These are phyloP conservation scores for Hanseniaspora valbyensis DNA, from an alignment of 805 yeast genomes.

Conservation along the genomic window DNA sequence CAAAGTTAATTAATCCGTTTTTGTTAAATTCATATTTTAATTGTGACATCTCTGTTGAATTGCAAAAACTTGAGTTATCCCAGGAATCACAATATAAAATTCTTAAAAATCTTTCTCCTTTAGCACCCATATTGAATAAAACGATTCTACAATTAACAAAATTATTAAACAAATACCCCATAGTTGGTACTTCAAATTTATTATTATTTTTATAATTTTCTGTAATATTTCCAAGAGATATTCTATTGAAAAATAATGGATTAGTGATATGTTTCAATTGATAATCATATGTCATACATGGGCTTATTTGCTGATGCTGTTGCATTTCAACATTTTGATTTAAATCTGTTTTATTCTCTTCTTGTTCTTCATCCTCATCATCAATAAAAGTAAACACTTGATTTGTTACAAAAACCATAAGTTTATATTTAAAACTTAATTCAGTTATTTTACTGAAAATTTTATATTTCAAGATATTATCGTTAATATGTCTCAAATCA, in stretches of 20 bases:
- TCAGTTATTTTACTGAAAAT: constrained; percentile 1
- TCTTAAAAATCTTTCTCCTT: constrained; percentile 7
- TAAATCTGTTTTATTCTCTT: not conserved
- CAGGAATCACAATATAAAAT: constrained; percentile 10
- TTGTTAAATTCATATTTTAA: not conserved
- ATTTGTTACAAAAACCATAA: constrained; percentile 6
- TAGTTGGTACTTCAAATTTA: constrained; percentile 10
- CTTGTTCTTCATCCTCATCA: constrained; percentile 1
- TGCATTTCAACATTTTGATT: not conserved
- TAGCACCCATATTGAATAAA: constrained; percentile 7
- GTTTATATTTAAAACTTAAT: constrained; percentile 11
- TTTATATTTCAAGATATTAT: constrained; percentile 6
- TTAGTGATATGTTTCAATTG: constrained; percentile 8
- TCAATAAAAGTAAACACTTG: constrained; percentile 10
- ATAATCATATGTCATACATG: constrained; percentile 3
- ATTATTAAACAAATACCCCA: constrained; percentile 12
- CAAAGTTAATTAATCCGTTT: constrained; percentile 2
- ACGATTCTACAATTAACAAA: constrained; percentile 7
- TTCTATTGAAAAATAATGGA: constrained; percentile 5
- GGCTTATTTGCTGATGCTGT: not conserved
- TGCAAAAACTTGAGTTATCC: not conserved
- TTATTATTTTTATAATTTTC: not conserved
- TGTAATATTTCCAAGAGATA: not conserved
- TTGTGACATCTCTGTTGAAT: not conserved
- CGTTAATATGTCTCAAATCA: constrained; percentile 11